These are phyloP conservation scores for Lactuca saligna DNA, from an alignment of 129 eudicot genomes.

Conservation along the genomic window DNA sequence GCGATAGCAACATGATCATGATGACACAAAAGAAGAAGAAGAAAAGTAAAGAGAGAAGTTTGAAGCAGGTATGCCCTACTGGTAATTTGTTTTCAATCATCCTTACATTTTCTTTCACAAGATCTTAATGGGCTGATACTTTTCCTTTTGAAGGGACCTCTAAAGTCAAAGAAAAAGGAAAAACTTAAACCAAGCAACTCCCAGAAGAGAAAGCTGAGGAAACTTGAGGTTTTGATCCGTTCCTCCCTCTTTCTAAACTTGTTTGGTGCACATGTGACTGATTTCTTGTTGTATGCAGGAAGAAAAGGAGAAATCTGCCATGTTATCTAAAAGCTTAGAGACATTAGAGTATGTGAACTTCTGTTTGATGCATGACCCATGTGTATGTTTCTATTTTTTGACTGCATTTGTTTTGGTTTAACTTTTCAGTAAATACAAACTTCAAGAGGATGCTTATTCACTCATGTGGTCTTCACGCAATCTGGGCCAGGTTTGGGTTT, in stretches of 20 bases:
- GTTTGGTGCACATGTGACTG: slow-evolving; percentile 14
- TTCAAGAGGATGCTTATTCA: slow-evolving; percentile 72
- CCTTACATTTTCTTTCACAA: background rate
- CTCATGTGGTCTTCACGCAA: slow-evolving; percentile 83
- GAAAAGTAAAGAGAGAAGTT: slow-evolving; percentile 30
- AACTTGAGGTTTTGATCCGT: slow-evolving; percentile 54
- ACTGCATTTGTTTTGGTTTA: slow-evolving; percentile 5
- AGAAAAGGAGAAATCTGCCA: slow-evolving; percentile 62
- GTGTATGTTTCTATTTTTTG: background rate
- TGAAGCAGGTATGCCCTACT: slow-evolving; percentile 39
- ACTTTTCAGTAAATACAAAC: slow-evolving; percentile 69
- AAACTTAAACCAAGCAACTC: slow-evolving; percentile 55
- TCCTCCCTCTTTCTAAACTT: slow-evolving; percentile 3
- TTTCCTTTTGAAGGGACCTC: slow-evolving; percentile 30
- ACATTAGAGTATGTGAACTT: slow-evolving; percentile 67
- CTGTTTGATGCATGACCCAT: slow-evolving; percentile 6
- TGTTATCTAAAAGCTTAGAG: slow-evolving; percentile 71
- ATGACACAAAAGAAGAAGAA: slow-evolving; percentile 57
- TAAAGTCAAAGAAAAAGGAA: slow-evolving; percentile 37
- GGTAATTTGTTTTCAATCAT: background rate
- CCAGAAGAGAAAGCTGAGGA: slow-evolving; percentile 74
- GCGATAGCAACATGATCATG: slow-evolving; percentile 54
- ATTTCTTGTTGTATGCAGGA: slow-evolving; percentile 50
- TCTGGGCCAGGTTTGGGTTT: slow-evolving; percentile 73
- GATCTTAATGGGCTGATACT: background rate